These are phyloP conservation scores for Amaranthus tricolor DNA, from an alignment of 179 eudicot genomes.

Conservation along the genomic window DNA sequence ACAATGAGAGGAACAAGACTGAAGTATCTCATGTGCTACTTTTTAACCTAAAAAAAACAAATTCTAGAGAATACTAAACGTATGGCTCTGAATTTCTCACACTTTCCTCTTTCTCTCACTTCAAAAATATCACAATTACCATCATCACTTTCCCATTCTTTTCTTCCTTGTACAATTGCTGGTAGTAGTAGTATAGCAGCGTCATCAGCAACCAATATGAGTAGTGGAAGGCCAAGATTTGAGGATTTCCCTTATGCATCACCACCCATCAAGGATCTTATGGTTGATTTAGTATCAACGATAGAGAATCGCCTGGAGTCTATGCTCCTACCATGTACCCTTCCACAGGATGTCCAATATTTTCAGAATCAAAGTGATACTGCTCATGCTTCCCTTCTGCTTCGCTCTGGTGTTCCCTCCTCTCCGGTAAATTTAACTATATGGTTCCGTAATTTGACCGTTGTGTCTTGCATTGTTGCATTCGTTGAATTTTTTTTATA, in stretches of 20 bases:
- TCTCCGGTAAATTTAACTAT: slow-evolving; percentile 47
- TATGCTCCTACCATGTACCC: slow-evolving; percentile 58
- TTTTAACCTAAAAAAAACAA: neutral
- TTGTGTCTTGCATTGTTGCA: too few relatives aligned
- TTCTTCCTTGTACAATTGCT: neutral
- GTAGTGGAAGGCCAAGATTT: slow-evolving; percentile 35
- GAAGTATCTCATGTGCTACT: too few relatives aligned
- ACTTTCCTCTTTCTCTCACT: neutral
- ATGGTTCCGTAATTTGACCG: too few relatives aligned
- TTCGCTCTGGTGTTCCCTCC: slow-evolving; percentile 56
- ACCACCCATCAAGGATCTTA: slow-evolving; percentile 51
- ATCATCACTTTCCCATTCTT: neutral
- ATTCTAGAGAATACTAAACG: neutral
- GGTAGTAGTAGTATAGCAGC: neutral
- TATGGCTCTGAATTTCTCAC: slow-evolving; percentile 22
- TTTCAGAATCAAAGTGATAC: slow-evolving; percentile 45
- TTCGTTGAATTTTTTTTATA: too few relatives aligned
- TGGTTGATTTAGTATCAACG: slow-evolving; percentile 62
- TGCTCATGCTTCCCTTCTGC: slow-evolving; percentile 48
- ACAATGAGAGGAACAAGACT: too few relatives aligned
- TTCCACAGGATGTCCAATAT: slow-evolving; percentile 61
- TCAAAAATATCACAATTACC: neutral
- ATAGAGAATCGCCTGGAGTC: slow-evolving; percentile 53
- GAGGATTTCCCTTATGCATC: slow-evolving; percentile 76
- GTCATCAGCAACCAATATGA: slow-evolving; percentile 20